Percentiles rank a stretch among this genome's conserved stretches.
These are phyloP conservation scores for Zygosaccharomyces pseudorouxii DNA, from an alignment of 805 yeast species.

Conservation along the genomic window DNA sequence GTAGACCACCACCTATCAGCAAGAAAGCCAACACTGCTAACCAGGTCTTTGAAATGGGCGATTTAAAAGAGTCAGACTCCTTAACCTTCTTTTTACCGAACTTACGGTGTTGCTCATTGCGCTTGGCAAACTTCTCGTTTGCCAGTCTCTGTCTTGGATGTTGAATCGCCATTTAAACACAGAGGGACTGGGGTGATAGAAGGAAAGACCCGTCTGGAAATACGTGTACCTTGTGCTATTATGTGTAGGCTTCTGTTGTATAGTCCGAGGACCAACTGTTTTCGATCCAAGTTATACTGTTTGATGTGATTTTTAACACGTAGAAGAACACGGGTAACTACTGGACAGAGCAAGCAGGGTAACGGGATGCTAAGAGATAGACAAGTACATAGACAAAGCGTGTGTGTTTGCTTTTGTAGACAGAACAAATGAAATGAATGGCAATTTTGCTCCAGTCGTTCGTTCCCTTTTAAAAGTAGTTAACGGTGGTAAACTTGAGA, in stretches of 20 bases:
- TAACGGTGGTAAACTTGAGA: no score
- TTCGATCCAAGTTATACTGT: background rate
- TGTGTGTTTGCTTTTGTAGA: background rate
- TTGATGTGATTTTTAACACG: background rate
- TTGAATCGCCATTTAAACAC: slow-evolving; percentile 53
- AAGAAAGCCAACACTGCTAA: slow-evolving; percentile 56
- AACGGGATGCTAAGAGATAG: background rate
- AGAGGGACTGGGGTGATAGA: no score
- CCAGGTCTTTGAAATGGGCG: slow-evolving; percentile 65
- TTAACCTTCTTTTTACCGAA: slow-evolving; percentile 65
- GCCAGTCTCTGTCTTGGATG: slow-evolving; percentile 85
- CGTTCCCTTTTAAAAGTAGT: no score
- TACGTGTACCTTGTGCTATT: background rate
- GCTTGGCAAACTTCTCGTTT: slow-evolving; percentile 76
- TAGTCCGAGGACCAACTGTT: background rate
- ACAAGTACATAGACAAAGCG: background rate
- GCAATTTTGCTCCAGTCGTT: no score
- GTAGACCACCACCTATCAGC: slow-evolving; percentile 75
- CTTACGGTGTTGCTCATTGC: slow-evolving; percentile 52
- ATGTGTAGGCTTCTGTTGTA: background rate
- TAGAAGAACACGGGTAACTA: background rate
- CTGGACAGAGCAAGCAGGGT: background rate
- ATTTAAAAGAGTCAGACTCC: slow-evolving; percentile 35
- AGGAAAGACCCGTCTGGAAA: background rate
- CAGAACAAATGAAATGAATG: no score